Evolutionary conservation across 2,329 filamentous ascomycete species (phyloP).

Genomic region (Colletotrichum nymphaeae): DNA sequence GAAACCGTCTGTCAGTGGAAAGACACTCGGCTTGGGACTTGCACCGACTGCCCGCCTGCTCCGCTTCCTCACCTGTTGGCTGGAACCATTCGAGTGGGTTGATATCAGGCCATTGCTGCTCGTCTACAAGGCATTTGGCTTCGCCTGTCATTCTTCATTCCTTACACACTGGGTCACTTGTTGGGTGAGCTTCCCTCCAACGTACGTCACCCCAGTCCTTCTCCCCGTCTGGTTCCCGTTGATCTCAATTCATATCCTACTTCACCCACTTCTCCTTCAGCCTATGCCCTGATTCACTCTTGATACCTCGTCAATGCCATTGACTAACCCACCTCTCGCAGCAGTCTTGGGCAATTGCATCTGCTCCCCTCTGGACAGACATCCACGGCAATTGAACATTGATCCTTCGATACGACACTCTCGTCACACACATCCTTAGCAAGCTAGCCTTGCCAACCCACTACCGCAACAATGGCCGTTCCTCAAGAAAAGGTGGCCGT

Average conservation of each 20-base stretch:
- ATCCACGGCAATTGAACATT: neutral
- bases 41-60: neutral
- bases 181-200: neutral
- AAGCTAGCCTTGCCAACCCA: neutral
- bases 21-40: constrained; percentile 8
- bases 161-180: neutral
- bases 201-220: constrained; percentile 23
- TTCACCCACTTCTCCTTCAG: constrained; percentile 1
- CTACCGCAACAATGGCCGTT: constrained; percentile 14
- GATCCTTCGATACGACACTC: neutral
- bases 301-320: constrained; percentile 19
- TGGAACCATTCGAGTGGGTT: constrained; percentile 22
- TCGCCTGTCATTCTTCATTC: constrained; percentile 5
- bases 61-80: constrained; percentile 22
- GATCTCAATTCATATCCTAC: constrained; percentile 19
- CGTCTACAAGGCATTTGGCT: constrained; percentile 2
- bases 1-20: constrained; percentile 9
- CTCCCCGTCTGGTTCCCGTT: constrained; percentile 6
- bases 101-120: constrained; percentile 22
- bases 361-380: neutral
- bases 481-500: constrained; percentile 24
- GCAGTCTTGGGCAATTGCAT: constrained; percentile 22
- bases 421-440: constrained; percentile 13
- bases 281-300: constrained; percentile 11
- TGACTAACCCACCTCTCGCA: constrained; percentile 24